Evolutionary conservation across 1,284 basidiomycete species (phyloP).

Genomic region (Ceratobasidium sp.): DNA sequence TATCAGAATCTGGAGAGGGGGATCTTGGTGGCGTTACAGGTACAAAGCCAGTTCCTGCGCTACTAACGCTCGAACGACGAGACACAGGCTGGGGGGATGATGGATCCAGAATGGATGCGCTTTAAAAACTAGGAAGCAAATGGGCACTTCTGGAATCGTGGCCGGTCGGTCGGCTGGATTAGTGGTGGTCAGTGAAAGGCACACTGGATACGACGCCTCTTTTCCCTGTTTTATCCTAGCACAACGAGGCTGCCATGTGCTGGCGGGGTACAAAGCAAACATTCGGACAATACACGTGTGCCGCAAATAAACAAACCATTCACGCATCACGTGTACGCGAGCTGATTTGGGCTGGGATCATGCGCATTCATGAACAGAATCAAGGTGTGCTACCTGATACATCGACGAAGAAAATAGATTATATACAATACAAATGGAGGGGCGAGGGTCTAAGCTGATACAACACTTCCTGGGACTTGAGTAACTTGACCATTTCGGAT

Average conservation of each 20-base stretch:
- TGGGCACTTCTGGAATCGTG: slow-evolving; percentile 21
- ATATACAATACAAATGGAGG: slow-evolving; percentile 6
- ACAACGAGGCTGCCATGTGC: slow-evolving; percentile 38
- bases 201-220: slow-evolving; percentile 8
- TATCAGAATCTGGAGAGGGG: not conserved
- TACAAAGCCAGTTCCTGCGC: slow-evolving; percentile 2
- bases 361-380: slow-evolving; percentile 40
- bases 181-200: slow-evolving; percentile 19
- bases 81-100: slow-evolving; percentile 3
- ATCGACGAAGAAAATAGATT: not conserved
- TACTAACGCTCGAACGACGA: slow-evolving; percentile 25
- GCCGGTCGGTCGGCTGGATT: slow-evolving; percentile 5
- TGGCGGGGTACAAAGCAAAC: slow-evolving; percentile 26
- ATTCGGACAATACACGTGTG: slow-evolving; percentile 17
- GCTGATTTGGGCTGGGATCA: slow-evolving; percentile 26
- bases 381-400: not conserved
- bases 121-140: slow-evolving; percentile 29
- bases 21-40: slow-evolving; percentile 15
- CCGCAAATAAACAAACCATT: slow-evolving; percentile 11
- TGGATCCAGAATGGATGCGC: slow-evolving; percentile 27
- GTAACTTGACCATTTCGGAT: slow-evolving; percentile 70
- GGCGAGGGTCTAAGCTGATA: slow-evolving; percentile 43
- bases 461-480: slow-evolving; percentile 60
- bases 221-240: slow-evolving; percentile 28
- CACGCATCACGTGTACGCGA: slow-evolving; percentile 6